These are phyloP conservation scores for Quercus variabilis DNA, from an alignment of 306 rosid species.

Conservation along the genomic window DNA sequence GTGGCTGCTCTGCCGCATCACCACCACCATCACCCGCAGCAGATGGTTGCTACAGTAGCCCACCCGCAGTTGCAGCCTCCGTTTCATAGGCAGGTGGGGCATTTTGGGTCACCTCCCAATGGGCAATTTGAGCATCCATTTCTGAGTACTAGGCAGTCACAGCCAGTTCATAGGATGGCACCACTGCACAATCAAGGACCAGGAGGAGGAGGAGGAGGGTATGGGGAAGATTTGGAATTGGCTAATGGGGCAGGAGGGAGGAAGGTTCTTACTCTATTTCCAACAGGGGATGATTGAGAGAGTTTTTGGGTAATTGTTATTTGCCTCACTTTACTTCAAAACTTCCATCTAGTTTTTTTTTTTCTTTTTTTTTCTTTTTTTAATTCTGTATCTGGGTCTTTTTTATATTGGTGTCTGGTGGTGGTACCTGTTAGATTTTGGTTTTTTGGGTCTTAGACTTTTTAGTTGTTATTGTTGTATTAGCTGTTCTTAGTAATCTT, in stretches of 20 bases:
- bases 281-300: conserved; percentile 83
- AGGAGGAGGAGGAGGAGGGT: conserved; percentile 40
- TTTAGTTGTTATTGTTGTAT: conserved; percentile 26
- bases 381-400: conserved; percentile 24
- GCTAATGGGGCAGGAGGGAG: conserved; percentile 81
- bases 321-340: background rate
- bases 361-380: background rate
- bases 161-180: conserved; percentile 66
- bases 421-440: conserved; percentile 35
- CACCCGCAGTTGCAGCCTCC: conserved; percentile 57
- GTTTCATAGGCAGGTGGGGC: conserved; percentile 77
- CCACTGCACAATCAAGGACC: conserved; percentile 49
- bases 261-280: conserved; percentile 87
- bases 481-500: conserved; percentile 26
- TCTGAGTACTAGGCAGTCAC: conserved; percentile 59
- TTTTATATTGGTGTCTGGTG: conserved; percentile 31
- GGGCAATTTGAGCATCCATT: conserved; percentile 87
- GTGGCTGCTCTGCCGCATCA: conserved; percentile 79
- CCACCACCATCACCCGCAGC: conserved; percentile 76
- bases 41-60: conserved; percentile 42
- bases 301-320: conserved; percentile 29
- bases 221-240: conserved; percentile 76
- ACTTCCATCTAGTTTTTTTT: background rate
- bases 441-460: conserved; percentile 25
- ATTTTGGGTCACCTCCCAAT: conserved; percentile 82